These are phyloP conservation scores for Saccharomyces hybrid DNA, from an alignment of 1,139 yeast genomes.

Conservation along the genomic window DNA sequence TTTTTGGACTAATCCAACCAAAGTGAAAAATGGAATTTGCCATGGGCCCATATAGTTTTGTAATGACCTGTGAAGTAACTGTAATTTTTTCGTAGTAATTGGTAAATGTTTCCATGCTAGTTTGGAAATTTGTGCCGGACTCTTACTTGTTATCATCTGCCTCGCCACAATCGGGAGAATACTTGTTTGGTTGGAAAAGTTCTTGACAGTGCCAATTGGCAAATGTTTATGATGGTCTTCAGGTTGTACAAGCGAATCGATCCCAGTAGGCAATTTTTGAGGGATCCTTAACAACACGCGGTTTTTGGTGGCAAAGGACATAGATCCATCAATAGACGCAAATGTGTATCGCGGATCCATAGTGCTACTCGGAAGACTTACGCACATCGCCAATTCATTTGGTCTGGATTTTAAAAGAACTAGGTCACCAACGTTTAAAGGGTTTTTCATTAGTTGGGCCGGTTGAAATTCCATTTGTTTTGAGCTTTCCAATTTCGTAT, in stretches of 20 bases:
- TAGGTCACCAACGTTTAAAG: conserved; percentile 40
- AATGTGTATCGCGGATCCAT: conserved; percentile 48
- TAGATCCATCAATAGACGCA: conserved; percentile 49
- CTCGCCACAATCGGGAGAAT: conserved; percentile 25
- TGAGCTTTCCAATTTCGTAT: background rate
- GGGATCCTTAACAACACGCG: conserved; percentile 50
- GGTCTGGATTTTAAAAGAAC: conserved; percentile 36
- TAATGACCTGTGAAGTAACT: conserved; percentile 45
- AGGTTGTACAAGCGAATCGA: conserved; percentile 25
- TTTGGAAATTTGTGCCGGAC: conserved; percentile 23
- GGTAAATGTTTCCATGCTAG: conserved; percentile 35
- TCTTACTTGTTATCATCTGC: conserved; percentile 26
- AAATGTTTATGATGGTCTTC: conserved; percentile 20
- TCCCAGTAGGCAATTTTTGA: conserved; percentile 12
- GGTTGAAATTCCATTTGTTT: conserved; percentile 7
- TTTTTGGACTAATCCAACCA: conserved; percentile 35
- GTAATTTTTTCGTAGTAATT: conserved; percentile 38
- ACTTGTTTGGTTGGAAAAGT: conserved; percentile 18
- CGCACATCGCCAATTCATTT: conserved; percentile 38
- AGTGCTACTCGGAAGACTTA: conserved; percentile 36
- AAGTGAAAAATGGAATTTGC: conserved; percentile 44
- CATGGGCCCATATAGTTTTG: conserved; percentile 45
- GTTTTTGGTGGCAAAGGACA: conserved; percentile 43
- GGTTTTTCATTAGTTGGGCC: conserved; percentile 12
- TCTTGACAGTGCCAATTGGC: conserved; percentile 30